Percentiles rank a stretch among this genome's conserved stretches.
These are phyloP conservation scores for Kwoniella shivajii DNA, from an alignment of 1,284 basidiomycete species.

Conservation along the genomic window DNA sequence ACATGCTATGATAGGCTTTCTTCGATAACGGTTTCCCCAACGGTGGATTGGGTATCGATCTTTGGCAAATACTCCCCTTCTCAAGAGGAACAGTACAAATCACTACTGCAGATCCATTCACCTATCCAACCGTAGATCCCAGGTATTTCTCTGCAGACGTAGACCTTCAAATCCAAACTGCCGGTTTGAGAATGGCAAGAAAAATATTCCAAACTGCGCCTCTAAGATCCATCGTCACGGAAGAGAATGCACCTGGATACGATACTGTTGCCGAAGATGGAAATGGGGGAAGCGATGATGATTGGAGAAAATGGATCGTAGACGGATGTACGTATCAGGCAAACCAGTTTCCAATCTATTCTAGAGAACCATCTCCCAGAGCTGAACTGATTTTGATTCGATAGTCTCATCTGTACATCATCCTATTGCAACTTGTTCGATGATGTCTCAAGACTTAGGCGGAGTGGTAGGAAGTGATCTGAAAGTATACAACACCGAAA, in stretches of 20 bases:
- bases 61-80: conserved; percentile 52
- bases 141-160: conserved; percentile 49
- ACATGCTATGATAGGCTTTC: conserved; percentile 6
- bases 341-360: too few relatives aligned
- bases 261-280: conserved; percentile 18
- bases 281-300: conserved; percentile 26
- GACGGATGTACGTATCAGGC: conserved; percentile 24
- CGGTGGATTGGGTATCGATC: conserved; percentile 45
- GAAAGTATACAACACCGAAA: conserved; percentile 62
- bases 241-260: conserved; percentile 50
- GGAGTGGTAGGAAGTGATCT: conserved; percentile 61
- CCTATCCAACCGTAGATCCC: conserved; percentile 40
- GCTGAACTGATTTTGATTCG: too few relatives aligned
- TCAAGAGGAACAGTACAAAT: conserved; percentile 48
- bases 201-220: conserved; percentile 38
- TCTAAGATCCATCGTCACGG: conserved; percentile 34
- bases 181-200: conserved; percentile 40
- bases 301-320: conserved; percentile 52
- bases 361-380: too few relatives aligned
- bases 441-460: conserved; percentile 64
- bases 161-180: conserved; percentile 50
- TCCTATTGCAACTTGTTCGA: conserved; percentile 64
- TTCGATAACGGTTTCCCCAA: conserved; percentile 27
- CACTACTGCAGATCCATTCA: conserved; percentile 39
- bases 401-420: conserved; percentile 30